Evolutionary conservation across 2,329 filamentous ascomycete genomes (phyloP), one percentile per base, ranked within the genome.

Genomic region (Passalora sequoiae): DNA sequence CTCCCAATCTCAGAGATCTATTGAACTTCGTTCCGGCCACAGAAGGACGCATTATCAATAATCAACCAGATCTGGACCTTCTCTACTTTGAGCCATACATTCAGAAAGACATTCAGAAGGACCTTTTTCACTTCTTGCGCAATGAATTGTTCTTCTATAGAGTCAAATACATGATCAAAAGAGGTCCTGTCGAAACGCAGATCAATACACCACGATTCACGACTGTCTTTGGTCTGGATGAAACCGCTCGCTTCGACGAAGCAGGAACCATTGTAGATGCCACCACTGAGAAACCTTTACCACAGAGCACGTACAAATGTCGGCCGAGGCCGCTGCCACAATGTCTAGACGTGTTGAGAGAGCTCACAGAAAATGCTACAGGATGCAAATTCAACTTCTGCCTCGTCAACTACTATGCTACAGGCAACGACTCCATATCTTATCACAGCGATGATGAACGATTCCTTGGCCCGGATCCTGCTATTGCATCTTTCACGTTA

Each of bases 331-430:
- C 84, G 1, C 76, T 89, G 1, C 86, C 86, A 0, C 66, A 75
- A 42, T 88, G 84, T 55, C 73, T 91, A 0, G 77, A 86, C 28
- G 63, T 72, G 4, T 71, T 91, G 6, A 76, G 80, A 7, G 66
- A 64, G 24, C 71, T 78, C 7, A 80, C 83, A 1, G 83, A 91
- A 63, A 71, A 73, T 4, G 76, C 78, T 0, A 86, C 83, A 1
- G 74, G 73, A n/a, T 77, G 77, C 56, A 73, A 60, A 1, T 91
- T 84, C 66, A 91, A 91, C 60, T 87, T 89, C 60, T 85, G 81
- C 47, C 73, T 91, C 1, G 83, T 91, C 4, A 91, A 91, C 59
- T 91, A 91, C 67, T 91, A 91, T 59, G 81, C 82, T n/a, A 77
- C 76, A 3, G 85, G 86, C 0, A 69, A 78, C 4, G 85, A 91